Percentiles rank a stretch among this genome's conserved stretches.
Evolutionary conservation across 768 basidiomycete genomes (phyloP).

Genomic region (Lactarius deliciosus): DNA sequence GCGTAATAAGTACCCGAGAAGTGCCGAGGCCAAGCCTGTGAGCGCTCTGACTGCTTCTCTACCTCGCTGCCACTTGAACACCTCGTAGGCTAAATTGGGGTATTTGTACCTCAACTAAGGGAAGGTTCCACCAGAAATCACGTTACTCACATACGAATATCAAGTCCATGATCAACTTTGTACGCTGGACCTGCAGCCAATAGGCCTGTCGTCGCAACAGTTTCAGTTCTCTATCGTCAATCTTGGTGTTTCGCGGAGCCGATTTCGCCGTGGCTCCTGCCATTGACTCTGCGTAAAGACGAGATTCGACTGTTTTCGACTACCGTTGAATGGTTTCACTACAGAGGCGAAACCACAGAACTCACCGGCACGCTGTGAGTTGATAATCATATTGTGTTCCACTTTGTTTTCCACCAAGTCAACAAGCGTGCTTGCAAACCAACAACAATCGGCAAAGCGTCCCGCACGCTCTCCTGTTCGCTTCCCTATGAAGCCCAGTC

Average conservation of each 20-base stretch:
- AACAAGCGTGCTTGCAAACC: conserved; percentile 77
- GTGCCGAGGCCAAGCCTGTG: conserved; percentile 65
- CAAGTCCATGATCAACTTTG: conserved; percentile 80
- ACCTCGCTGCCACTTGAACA: conserved; percentile 68
- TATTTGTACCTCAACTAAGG: conserved; percentile 9
- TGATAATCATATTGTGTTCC: conserved; percentile 67
- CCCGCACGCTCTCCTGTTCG: conserved; percentile 66
- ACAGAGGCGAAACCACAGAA: neutral
- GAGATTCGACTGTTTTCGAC: conserved; percentile 56
- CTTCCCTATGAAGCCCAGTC: conserved; percentile 66
- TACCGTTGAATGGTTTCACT: conserved; percentile 14
- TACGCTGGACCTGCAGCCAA: conserved; percentile 69
- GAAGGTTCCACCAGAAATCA: conserved; percentile 23
- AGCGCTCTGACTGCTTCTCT: conserved; percentile 61
- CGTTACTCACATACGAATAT: conserved; percentile 75
- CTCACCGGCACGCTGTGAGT: conserved; percentile 62
- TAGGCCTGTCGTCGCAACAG: conserved; percentile 69
- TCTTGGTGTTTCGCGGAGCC: conserved; percentile 52
- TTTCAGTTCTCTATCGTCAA: conserved; percentile 68
- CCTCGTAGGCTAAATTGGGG: conserved; percentile 60
- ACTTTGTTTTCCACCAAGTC: conserved; percentile 82
- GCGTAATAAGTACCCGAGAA: conserved; percentile 57
- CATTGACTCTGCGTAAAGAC: conserved; percentile 74
- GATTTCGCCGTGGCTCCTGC: conserved; percentile 67
- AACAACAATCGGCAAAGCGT: conserved; percentile 82